Base-by-base conservation (phyloP, 768 basidiomycete genomes). In the Pisolithus orientalis region DNA sequence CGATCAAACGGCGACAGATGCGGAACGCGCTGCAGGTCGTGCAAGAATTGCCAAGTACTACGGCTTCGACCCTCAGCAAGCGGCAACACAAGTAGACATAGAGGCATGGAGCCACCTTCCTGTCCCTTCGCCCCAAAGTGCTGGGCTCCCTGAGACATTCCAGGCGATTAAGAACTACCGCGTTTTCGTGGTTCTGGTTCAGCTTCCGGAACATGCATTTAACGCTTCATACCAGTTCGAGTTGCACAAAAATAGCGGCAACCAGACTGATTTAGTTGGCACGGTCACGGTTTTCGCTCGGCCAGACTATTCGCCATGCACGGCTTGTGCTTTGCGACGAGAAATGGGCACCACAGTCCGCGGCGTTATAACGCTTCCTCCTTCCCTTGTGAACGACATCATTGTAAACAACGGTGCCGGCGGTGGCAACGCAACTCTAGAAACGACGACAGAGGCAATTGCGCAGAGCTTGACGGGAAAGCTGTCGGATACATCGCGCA, bases 341-440 rank as follows among this genome's bases (percentile, higher is more conserved):
- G 50, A 48, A 6, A 44, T 42, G 0, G 53, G 51, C 16, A 38
- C 65, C 0, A 5, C 64, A 4, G 32, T 68, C 29, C 59, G 57
- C 27, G 65, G 66, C 5, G 51, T 66, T 21, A 68, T 66, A 49
- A 52, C 54, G 40, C 54, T 65, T 14, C 57, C 63, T 2, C n/a
- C 53, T 31, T 14, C 50, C 28, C 4, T 67, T 45, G 52, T 67
- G 49, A 50, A 63, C 32, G 57, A 61, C 0, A 54, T 65, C 50
- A 49, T 65, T 21, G 53, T 59, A 21, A 21, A 21, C 14, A 56
- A 48, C 31, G 51, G 44, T 24, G 34, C 50, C 10, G 47, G 47
- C 4, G 14, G 29, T 1, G n/a, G 47, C n/a, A 31, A 46, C 34
- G 47, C 44, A 29, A 58, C 59, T n/a, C 44, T 64, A 47, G 56